Conservation (phyloP, 208 protist genomes). For the Trichomonas tenax region DNA sequence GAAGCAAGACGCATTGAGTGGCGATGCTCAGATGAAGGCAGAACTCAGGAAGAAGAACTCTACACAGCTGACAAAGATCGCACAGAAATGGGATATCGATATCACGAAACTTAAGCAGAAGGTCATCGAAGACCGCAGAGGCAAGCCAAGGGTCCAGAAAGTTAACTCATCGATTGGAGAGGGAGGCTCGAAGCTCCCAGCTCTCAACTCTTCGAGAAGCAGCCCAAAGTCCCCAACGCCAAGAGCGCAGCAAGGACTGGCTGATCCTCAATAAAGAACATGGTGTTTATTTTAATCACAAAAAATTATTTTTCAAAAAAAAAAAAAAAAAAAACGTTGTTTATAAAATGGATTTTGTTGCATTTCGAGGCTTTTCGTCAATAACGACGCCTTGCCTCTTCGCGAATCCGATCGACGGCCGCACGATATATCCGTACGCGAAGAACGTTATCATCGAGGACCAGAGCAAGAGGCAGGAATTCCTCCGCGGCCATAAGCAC, state of each 20-base stretch:
- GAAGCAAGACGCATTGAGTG: neutral
- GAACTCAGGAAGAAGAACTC: neutral
- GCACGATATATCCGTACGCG: neutral
- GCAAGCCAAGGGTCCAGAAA: neutral
- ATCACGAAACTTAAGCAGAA: neutral
- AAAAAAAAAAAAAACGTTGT: neutral
- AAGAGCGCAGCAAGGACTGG: neutral
- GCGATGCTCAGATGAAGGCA: neutral
- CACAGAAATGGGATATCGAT: neutral
- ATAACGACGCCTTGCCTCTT: neutral
- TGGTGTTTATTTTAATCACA: neutral
- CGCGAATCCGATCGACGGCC: neutral
- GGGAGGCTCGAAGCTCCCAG: neutral
- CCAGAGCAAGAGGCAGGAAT: neutral
- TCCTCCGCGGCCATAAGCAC: neutral
- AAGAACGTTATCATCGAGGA: neutral
- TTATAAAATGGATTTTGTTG: neutral
- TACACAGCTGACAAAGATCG: neutral
- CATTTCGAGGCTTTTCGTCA: neutral
- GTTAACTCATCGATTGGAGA: neutral
- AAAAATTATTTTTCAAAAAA: no score
- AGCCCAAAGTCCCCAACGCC: neutral
- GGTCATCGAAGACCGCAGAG: neutral
- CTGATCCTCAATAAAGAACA: neutral
- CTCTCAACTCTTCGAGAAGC: neutral